These are phyloP conservation scores for Boechera stricta DNA, from an alignment of 345 rosid genomes.

Conservation along the genomic window DNA sequence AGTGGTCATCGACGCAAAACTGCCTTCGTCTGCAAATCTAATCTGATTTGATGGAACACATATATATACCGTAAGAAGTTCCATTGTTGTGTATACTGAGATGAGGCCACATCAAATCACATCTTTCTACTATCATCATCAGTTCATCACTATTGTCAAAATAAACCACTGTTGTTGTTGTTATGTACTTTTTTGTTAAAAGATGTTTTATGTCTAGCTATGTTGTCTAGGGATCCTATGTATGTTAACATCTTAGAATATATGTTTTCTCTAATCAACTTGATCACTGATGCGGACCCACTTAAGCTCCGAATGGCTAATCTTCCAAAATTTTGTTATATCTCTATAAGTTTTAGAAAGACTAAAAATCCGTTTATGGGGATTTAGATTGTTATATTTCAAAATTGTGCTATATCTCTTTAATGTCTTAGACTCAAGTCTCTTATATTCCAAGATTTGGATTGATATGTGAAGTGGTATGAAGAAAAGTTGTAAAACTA, in stretches of 20 bases:
- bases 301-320: neutral
- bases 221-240: no score
- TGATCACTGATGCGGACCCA: no score
- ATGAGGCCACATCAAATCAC: neutral
- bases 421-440: neutral
- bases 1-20: neutral
- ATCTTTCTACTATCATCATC: no score
- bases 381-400: neutral
- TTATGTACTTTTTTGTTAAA: no score
- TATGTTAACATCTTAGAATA: no score
- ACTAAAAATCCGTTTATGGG: neutral
- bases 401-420: neutral
- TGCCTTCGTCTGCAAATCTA: neutral
- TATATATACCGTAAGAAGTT: slow-evolving; percentile 36
- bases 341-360: neutral
- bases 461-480: no score
- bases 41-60: slow-evolving; percentile 47
- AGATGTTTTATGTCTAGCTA: no score
- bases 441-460: no score
- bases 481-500: neutral
- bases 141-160: neutral
- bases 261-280: no score
- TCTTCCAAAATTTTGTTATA: neutral
- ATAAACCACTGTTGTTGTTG: no score
- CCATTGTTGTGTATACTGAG: slow-evolving; percentile 33